Evolutionary conservation across 495 filamentous ascomycete species (phyloP), one percentile per base, ranked within the genome.

Genomic region (Penicillium coffeae): DNA sequence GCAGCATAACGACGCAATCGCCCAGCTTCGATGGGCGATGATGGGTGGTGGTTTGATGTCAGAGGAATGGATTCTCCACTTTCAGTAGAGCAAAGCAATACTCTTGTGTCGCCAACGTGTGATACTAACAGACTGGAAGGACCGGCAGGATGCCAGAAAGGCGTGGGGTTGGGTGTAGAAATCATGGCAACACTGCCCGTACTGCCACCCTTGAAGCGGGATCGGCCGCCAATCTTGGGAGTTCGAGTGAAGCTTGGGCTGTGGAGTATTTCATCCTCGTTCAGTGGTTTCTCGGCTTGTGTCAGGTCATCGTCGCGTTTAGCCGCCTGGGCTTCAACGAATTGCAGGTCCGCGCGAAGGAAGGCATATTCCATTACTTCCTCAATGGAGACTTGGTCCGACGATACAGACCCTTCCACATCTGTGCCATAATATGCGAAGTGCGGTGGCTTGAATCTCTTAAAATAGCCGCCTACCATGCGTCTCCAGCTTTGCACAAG

Each of bases 401-500:
- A 27, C 8, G 47, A 22, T 12, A 14, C 38, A 7, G 37, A 35
- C 21, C 43, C 56, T 21, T 19, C 51, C 36, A 34, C 55, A 3
- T 50, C 62, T 40, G 41, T 47, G 19, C 62, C 55, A 40, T 59
- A 54, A 42, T 68, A 70, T 8, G 72, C 58, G 60, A 89, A 87
- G 44, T 81, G 77, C 9, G 81, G 56, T 9, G 93, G 90, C 51
- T 81, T 80, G 70, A 97, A 97, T 36, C 93, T 78, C 34, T 83
- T 82, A 63, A 95, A 98, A 66, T 98, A 98, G 22, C 93, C 93
- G 21, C 94, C 93, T 10, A 97, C 86, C 2, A 88, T 83, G 39
- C 80, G 79, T 58, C 81, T 85, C 85, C 94, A 98, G 34, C 80
- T 79, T n/a, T 76, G 65, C 3, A 96, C 72, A 10, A 98, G 77